Conservation (phyloP, 2,329 filamentous ascomycete species). For the Rhynchosporium secalis region DNA sequence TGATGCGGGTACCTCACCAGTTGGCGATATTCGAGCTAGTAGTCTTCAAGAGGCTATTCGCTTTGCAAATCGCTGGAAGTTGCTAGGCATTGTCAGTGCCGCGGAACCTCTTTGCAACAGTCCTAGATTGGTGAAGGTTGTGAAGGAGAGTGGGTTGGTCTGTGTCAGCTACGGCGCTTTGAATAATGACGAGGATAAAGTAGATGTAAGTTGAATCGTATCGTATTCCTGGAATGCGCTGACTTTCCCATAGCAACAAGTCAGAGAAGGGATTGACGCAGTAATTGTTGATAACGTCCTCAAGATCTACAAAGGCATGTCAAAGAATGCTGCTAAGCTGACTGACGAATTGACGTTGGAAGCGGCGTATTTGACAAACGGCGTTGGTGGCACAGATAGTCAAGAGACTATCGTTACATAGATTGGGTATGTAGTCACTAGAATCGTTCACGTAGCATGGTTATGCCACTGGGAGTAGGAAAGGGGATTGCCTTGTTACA, state of each 20-base stretch:
- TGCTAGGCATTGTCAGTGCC: constrained; percentile 87
- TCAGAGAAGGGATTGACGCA: constrained; percentile 92
- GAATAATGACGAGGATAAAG: constrained; percentile 85
- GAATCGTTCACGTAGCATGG: not conserved
- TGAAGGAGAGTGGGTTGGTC: constrained; percentile 90
- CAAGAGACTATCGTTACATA: not conserved
- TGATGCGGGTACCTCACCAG: constrained; percentile 77
- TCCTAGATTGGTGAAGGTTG: constrained; percentile 83
- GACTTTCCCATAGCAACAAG: constrained; percentile 56
- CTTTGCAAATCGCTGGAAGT: constrained; percentile 92
- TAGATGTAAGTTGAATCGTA: constrained; percentile 65
- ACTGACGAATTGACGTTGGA: constrained; percentile 12
- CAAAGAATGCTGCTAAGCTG: constrained; percentile 32
- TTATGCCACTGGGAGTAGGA: constrained; percentile 2
- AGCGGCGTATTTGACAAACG: constrained; percentile 10
- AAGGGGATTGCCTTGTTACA: not conserved
- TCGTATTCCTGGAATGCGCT: not conserved
- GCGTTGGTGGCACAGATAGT: constrained; percentile 4
- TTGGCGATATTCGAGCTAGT: constrained; percentile 86
- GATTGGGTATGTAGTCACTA: not conserved
- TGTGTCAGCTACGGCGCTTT: constrained; percentile 91
- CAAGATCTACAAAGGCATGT: constrained; percentile 83
- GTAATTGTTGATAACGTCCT: constrained; percentile 96
- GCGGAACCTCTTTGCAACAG: constrained; percentile 86
- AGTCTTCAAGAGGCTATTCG: constrained; percentile 94